Evolutionary conservation across 345 rosid species (phyloP).

Genomic region (Euphorbia peplus): DNA sequence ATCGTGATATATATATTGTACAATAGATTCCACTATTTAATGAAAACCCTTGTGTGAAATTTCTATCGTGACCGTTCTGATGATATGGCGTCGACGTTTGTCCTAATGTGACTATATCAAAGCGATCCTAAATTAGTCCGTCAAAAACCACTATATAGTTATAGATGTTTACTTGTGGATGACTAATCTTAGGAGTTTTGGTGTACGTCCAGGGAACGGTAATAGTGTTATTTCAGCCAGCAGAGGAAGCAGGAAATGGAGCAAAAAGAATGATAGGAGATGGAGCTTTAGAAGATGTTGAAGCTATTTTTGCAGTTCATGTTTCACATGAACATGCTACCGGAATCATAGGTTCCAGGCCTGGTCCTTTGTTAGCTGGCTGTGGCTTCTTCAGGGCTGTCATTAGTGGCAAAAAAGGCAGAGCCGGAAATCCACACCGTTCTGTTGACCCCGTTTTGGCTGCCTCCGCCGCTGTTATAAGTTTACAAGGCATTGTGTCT

Average conservation of each 20-base stretch:
- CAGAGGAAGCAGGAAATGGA: constrained; percentile 97
- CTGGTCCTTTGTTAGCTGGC: constrained; percentile 85
- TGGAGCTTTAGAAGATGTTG: constrained; percentile 63
- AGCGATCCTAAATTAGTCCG: too few species aligned
- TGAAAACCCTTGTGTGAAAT: too few species aligned
- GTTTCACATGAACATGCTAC: constrained; percentile 83
- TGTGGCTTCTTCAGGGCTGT: constrained; percentile 81
- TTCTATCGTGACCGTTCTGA: too few species aligned
- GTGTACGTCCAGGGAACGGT: constrained; percentile 68
- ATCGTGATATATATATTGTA: too few species aligned
- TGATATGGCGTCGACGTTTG: too few species aligned
- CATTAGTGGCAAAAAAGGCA: constrained; percentile 34
- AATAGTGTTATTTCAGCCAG: constrained; percentile 80
- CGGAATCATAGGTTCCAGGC: constrained; percentile 71
- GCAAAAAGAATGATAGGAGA: constrained; percentile 82
- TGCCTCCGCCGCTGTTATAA: constrained; percentile 71
- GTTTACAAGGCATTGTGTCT: constrained; percentile 81
- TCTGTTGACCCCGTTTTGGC: constrained; percentile 55
- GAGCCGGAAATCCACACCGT: constrained; percentile 24
- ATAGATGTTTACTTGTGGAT: too few species aligned
- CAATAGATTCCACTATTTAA: too few species aligned
- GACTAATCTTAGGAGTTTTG: neutral
- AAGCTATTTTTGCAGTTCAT: constrained; percentile 79
- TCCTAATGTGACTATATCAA: too few species aligned
- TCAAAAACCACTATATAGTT: too few species aligned